Percentiles rank a stretch among this genome's conserved stretches.
phyloP scores from a whole-genome alignment of 179 eudicot genomes.

The Nepenthes alata region DNA sequence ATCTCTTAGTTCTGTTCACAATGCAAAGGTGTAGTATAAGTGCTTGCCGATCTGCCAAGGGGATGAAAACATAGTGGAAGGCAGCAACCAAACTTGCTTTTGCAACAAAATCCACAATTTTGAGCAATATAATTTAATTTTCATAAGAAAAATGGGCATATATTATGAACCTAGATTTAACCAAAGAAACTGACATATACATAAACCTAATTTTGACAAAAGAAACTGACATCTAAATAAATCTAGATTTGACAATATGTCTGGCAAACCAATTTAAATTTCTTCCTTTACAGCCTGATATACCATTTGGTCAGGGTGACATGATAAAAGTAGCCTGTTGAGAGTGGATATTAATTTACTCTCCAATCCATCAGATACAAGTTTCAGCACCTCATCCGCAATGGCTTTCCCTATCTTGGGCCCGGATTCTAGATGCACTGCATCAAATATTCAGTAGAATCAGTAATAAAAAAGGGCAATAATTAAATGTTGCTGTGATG shows the following conservation, averaged over 20 bases:
- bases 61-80: too few species aligned
- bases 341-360: constrained; percentile 45
- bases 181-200: too few species aligned
- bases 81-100: too few species aligned
- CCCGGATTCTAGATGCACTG: constrained; percentile 47
- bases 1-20: too few species aligned
- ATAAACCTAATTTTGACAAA: neutral
- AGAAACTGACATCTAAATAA: too few species aligned
- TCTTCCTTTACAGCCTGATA: constrained; percentile 7
- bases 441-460: neutral
- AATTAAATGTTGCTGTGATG: too few species aligned
- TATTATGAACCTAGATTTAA: too few species aligned
- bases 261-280: neutral
- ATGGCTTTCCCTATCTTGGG: constrained; percentile 27
- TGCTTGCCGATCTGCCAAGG: too few species aligned
- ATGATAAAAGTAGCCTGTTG: constrained; percentile 35
- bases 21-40: too few species aligned
- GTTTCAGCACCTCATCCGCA: constrained; percentile 41
- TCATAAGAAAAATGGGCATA: too few species aligned
- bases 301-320: constrained; percentile 76
- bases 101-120: too few species aligned
- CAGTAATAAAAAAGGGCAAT: neutral
- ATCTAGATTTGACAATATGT: neutral
- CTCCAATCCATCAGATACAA: constrained; percentile 75
- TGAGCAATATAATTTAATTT: too few species aligned